Evolutionary conservation across 2,329 filamentous ascomycete genomes (phyloP).

Genomic region (Trichoderma aggressivum): DNA sequence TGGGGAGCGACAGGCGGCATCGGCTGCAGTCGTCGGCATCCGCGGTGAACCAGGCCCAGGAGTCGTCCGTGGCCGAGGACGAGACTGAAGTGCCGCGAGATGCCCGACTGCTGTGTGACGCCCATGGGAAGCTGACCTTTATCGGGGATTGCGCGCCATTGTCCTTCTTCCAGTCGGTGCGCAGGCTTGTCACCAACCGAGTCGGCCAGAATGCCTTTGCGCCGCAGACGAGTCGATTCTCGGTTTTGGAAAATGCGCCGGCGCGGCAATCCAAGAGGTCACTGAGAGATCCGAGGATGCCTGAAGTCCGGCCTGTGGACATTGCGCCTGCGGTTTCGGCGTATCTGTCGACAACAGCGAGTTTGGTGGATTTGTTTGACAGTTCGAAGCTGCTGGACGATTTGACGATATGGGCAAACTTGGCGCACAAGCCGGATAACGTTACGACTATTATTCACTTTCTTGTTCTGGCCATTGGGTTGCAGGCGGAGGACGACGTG

Average conservation of each 20-base stretch:
- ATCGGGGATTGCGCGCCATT: constrained; percentile 55
- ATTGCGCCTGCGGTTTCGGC: constrained; percentile 32
- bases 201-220: constrained; percentile 51
- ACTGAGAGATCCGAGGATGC: constrained; percentile 17
- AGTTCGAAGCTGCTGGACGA: constrained; percentile 38
- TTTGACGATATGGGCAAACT: constrained; percentile 41
- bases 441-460: constrained; percentile 44
- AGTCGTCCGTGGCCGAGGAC: constrained; percentile 38
- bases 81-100: constrained; percentile 54
- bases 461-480: constrained; percentile 50
- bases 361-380: constrained; percentile 49
- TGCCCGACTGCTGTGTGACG: constrained; percentile 49
- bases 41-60: constrained; percentile 5
- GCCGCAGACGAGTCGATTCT: constrained; percentile 48
- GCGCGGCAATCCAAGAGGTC: constrained; percentile 21
- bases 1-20: not conserved
- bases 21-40: constrained; percentile 1
- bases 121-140: constrained; percentile 53
- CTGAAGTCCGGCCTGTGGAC: constrained; percentile 28
- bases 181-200: constrained; percentile 48
- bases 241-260: constrained; percentile 46
- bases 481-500: constrained; percentile 40
- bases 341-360: constrained; percentile 42
- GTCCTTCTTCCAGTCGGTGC: constrained; percentile 54
- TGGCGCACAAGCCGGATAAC: constrained; percentile 34